Percentiles rank a stretch among this genome's conserved stretches.
These are phyloP conservation scores for Calonectria hongkongensis DNA, from an alignment of 2,329 filamentous ascomycete species.

Conservation along the genomic window DNA sequence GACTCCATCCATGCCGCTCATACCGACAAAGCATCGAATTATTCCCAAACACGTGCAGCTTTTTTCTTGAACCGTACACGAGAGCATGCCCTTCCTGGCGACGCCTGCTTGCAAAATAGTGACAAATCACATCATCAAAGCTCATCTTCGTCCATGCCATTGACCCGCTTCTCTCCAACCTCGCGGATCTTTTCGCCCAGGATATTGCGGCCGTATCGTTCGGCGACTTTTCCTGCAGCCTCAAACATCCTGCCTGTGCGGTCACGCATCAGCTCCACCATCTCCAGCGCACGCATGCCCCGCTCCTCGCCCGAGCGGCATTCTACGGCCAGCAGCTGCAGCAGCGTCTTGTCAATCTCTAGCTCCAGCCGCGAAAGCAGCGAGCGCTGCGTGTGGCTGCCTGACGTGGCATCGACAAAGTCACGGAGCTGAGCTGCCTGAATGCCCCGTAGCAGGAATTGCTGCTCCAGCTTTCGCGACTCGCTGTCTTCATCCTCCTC, in stretches of 20 bases:
- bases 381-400: constrained; percentile 75
- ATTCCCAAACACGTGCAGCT: constrained; percentile 19
- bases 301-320: constrained; percentile 94
- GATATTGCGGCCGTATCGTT: constrained; percentile 86
- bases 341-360: constrained; percentile 90
- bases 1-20: constrained; percentile 21
- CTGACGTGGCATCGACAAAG: constrained; percentile 79
- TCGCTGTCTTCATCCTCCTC: constrained; percentile 67
- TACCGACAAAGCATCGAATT: constrained; percentile 16
- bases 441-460: constrained; percentile 84
- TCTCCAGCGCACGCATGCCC: constrained; percentile 95
- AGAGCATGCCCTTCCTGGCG: constrained; percentile 11
- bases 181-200: constrained; percentile 94
- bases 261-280: constrained; percentile 91
- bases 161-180: constrained; percentile 82
- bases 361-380: constrained; percentile 83
- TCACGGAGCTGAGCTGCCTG: constrained; percentile 85
- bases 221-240: constrained; percentile 91
- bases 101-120: constrained; percentile 13
- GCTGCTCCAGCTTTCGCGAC: constrained; percentile 82
- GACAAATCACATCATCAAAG: constrained; percentile 42
- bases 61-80: constrained; percentile 9
- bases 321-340: constrained; percentile 92
- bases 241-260: constrained; percentile 92
- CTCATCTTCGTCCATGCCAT: constrained; percentile 76